Percentiles rank a stretch among this genome's conserved stretches.
These are phyloP conservation scores for Syzygium oleosum DNA, from an alignment of 345 rosid species.

Conservation along the genomic window DNA sequence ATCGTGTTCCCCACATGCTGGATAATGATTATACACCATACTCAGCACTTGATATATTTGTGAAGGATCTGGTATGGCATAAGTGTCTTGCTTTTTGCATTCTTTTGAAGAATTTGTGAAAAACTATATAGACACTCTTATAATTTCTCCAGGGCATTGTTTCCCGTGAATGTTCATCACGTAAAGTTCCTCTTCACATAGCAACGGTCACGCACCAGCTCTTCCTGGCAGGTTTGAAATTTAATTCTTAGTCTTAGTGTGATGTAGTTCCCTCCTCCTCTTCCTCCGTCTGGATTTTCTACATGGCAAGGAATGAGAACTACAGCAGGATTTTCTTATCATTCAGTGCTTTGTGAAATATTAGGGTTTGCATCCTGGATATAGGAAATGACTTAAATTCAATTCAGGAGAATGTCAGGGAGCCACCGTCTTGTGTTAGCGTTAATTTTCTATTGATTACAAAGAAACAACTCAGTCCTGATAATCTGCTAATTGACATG, in stretches of 20 bases:
- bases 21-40: slow-evolving; percentile 88
- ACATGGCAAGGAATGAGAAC: not conserved
- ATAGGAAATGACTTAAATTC: not conserved
- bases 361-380: not conserved
- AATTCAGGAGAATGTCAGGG: not conserved
- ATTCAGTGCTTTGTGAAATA: not conserved
- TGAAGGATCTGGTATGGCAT: slow-evolving; percentile 85
- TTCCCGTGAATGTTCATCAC: slow-evolving; percentile 55
- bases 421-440: not conserved
- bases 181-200: slow-evolving; percentile 73
- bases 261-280: not conserved
- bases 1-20: slow-evolving; percentile 96
- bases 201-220: slow-evolving; percentile 78
- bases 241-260: not conserved
- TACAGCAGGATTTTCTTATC: not conserved
- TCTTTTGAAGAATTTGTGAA: not conserved
- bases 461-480: not conserved
- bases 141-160: slow-evolving; percentile 68
- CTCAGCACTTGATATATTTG: slow-evolving; percentile 94
- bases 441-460: not conserved
- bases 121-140: not conserved
- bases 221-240: slow-evolving; percentile 61
- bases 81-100: not conserved
- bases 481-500: not conserved
- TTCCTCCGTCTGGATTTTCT: not conserved